Percentiles rank a stretch among this genome's conserved stretches.
These are phyloP conservation scores for Colletotrichum melonis DNA, from an alignment of 2,329 filamentous ascomycete species.

Conservation along the genomic window DNA sequence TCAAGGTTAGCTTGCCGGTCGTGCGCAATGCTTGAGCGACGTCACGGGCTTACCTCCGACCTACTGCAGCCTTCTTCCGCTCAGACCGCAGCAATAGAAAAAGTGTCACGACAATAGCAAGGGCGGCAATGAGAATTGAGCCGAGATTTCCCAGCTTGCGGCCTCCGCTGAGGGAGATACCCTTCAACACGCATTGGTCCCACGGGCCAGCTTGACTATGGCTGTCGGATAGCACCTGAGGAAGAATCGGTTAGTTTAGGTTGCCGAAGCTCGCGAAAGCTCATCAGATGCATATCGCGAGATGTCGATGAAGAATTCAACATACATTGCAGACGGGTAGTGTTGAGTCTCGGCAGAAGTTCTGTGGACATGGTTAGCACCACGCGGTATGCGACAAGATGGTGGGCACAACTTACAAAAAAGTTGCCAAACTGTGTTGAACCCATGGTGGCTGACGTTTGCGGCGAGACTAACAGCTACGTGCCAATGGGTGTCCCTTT, in stretches of 20 bases:
- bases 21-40: background rate
- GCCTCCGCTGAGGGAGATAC: slow-evolving; percentile 76
- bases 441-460: slow-evolving; percentile 58
- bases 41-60: slow-evolving; percentile 75
- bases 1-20: slow-evolving; percentile 40
- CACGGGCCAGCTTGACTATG: slow-evolving; percentile 70
- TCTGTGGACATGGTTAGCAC: slow-evolving; percentile 55
- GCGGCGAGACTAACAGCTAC: background rate
- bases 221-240: slow-evolving; percentile 71
- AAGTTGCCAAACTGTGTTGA: slow-evolving; percentile 73
- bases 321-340: slow-evolving; percentile 87
- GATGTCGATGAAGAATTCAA: slow-evolving; percentile 50
- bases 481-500: background rate
- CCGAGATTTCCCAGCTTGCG: slow-evolving; percentile 85
- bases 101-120: slow-evolving; percentile 76
- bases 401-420: slow-evolving; percentile 54
- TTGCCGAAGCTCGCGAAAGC: background rate
- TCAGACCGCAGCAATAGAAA: slow-evolving; percentile 85
- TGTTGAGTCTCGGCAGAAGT: slow-evolving; percentile 87
- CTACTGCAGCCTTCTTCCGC: slow-evolving; percentile 91
- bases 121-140: slow-evolving; percentile 84
- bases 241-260: slow-evolving; percentile 47
- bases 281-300: slow-evolving; percentile 17
- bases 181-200: slow-evolving; percentile 79
- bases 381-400: background rate